Base-by-base conservation (phyloP, 2,329 filamentous ascomycete species). In the Cercospora zeae-maydis region DNA sequence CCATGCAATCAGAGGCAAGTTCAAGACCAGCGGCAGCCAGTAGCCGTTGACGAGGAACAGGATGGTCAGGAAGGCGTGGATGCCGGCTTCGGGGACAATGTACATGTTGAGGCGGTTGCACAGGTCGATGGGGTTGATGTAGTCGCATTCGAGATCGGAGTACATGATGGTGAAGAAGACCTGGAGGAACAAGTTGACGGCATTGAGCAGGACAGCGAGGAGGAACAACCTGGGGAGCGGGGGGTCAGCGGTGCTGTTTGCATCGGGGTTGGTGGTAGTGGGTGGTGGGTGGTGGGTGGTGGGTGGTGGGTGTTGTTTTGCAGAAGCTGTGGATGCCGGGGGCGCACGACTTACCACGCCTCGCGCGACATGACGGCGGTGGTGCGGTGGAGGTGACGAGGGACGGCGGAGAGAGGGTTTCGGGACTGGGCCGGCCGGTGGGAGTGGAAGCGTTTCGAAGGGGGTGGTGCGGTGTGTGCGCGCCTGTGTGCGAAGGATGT, bases 111-210 rank as follows among this genome's bases (percentile, higher is more conserved):
- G 89, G 74, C 95, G 93, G 88, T 99, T 99, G 90, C 95, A 99
- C 70, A 99, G 93, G 75, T 99, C 95, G 83, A 99, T 99, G 51
- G 95, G 95, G 84, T 99, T 99, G 83, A 99, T 99, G 82, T 99
- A 99, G 82, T 99, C 95, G 82, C 95, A 99, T 89, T 99, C 95
- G 75, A 99, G 82, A 85, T 99, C 95, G 80, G 92, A 96, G 83
- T 98, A 99, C 96, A 99, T 99, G 77, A 99, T 99, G 63, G 95
- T 99, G 83, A 99, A 99, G 86, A 99, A 99, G 74, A 99, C 95
- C 83, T 99, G 96, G 63, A 99, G 86, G 81, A 99, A 99, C 76
- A 99, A 86, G 84, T 99, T 99, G 87, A 99, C 93, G 83, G 95
- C 95, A 83, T 99, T 99, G 84, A 99, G 96, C 78, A 99, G 86